Evolutionary conservation across 1,284 basidiomycete species (phyloP).

Genomic region (Trametes polyzona): DNA sequence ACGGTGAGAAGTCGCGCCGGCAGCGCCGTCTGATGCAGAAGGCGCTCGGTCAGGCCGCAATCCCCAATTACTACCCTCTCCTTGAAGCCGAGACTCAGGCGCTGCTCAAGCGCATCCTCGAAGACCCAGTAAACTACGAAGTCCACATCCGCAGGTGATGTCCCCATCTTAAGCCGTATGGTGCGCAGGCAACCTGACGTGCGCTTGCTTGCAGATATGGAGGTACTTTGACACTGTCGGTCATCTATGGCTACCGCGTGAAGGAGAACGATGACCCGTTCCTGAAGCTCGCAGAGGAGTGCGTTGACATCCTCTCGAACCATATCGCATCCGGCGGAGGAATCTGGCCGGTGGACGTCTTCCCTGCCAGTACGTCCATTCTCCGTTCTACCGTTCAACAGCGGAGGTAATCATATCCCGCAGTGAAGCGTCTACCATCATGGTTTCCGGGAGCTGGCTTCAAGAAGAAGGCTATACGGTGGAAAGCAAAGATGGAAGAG

Average conservation of each 20-base stretch:
- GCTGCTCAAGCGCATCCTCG: conserved; percentile 35
- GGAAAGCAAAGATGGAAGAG: conserved; percentile 68
- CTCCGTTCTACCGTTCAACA: no score
- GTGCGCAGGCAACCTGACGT: neutral
- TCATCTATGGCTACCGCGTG: conserved; percentile 67
- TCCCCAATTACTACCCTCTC: conserved; percentile 60
- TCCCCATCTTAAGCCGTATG: neutral
- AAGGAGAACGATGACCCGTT: conserved; percentile 56
- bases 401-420: neutral
- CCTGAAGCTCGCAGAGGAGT: conserved; percentile 62
- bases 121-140: conserved; percentile 35
- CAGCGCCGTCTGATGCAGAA: conserved; percentile 67
- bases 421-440: conserved; percentile 34
- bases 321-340: conserved; percentile 64
- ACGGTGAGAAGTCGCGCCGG: conserved; percentile 62
- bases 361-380: conserved; percentile 42
- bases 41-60: conserved; percentile 54
- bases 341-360: conserved; percentile 69
- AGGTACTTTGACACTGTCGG: conserved; percentile 60
- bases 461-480: conserved; percentile 51
- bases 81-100: conserved; percentile 50
- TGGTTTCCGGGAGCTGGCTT: conserved; percentile 41
- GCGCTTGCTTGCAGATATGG: conserved; percentile 47
- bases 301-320: conserved; percentile 55
- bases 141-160: conserved; percentile 32